Evolutionary conservation across 441 rosid species (phyloP), one percentile per base, ranked within the genome.

Genomic region (Populus hybrid): DNA sequence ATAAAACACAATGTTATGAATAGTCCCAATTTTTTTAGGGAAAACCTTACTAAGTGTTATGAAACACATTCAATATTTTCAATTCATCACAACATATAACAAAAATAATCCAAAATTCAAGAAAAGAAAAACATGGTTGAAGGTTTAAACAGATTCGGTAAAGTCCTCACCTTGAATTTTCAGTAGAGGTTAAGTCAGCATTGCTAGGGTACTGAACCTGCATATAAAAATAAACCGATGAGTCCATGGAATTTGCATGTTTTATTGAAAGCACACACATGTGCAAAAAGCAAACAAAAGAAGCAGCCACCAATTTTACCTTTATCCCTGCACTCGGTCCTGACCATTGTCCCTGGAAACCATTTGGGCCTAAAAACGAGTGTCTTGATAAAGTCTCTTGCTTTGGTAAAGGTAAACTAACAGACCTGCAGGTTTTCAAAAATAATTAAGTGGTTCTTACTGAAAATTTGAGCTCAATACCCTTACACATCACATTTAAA

Each of bases 131-230:
- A 11, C 70, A 68, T 16, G 8, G 23, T 12, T 68, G n/a, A 68
- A 68, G 23, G 21, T 30, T 32, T 68, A 68, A 68, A 36, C 71
- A 18, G 71, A 64, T 67, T 23, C 12, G 26, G 40, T 50, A 3
- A 64, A 76, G 76, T 68, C 69, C 76, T 75, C 83, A 92, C 99
- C 87, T 76, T 81, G 83, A 80, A 80, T 82, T 80, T 82, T 91
- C 91, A 36, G 74, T 66, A 77, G 90, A 83, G 53, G 74, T 64
- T 80, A 89, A 79, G 75, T 88, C 98, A 28, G 77, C 77, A 81
- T 86, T 84, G 89, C 87, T 91, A 36, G 99, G 99, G 88, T 96
- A 94, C 12, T 92, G 91, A 81, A 96, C 97, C 98, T 96, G 89
- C 53, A 81, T 69, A 73, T 70, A 77, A 85, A 64, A 79, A 75